Base-by-base conservation (phyloP, 164 flowering plant genomes). In the Chloranthus sessilifolius region DNA sequence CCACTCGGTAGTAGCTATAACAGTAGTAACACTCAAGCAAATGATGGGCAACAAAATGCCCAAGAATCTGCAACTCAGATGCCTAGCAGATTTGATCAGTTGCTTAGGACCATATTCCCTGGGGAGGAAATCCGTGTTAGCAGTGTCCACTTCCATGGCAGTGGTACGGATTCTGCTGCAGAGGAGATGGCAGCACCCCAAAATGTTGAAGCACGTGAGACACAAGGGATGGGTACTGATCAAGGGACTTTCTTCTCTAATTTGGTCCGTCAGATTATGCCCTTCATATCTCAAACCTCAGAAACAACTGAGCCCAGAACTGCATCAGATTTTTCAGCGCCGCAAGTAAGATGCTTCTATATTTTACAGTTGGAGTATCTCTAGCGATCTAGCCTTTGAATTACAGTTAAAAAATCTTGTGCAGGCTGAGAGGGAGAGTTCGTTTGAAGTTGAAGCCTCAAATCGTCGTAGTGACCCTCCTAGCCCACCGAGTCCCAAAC, bases 261-360 rank as follows among this genome's bases (percentile, higher is more conserved):
- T 50, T 34, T 78, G 48, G 71, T 83, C 31, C 80, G 47, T 25
- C 84, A 76, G 49, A 53, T 80, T 35, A 72, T 82, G 70, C 90
- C 90, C 7, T 14, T 66, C 12, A 56, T 82, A 58, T 64, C 81
- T 52, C 67, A 71, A 35, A 36, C 28, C 40, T 29, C 55, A 19
- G 66, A 52, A 37, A 29, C 50, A 26, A 56, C 53, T 7, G 66
- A 56, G 45, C 39, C 33, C 39, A 20, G 55, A 35, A 33, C 26
- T 30, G 44, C 28, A 41, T 59, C 35, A 27, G 45, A 50, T 44
- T 55, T 70, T 23, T 56, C 68, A 9, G 45, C 63, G 38, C 64
- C 56, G 12, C 44, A 35, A 15, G 71, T 64, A 61, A 60, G 69
- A 50, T 31, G 34, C 29, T 16, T 20, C 7, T 23, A 11, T 5